A percentile compares a stretch with the other conserved stretches of the same genome.
phyloP scores from a whole-genome alignment of 2,329 filamentous ascomycete species.

The Pyrenochaeta sp. region DNA sequence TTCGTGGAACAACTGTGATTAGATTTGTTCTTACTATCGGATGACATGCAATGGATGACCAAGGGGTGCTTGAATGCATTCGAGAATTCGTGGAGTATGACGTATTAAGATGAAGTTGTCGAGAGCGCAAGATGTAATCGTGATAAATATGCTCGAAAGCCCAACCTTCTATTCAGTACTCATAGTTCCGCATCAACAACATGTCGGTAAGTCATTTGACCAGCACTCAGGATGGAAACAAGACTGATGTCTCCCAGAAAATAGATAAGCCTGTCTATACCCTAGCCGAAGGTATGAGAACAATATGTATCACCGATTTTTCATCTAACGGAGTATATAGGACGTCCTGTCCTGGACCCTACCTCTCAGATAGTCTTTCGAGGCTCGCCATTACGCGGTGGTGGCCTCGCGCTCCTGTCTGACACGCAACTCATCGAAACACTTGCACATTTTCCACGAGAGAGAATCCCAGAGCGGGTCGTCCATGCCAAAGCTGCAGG shows the following conservation, averaged over 20 bases:
- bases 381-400: constrained; percentile 21
- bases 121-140: no score
- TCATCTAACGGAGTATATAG: background rate
- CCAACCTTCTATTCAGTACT: no score
- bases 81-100: no score
- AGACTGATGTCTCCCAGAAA: background rate
- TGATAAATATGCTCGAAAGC: no score
- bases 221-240: background rate
- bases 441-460: constrained; percentile 67
- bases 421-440: constrained; percentile 69
- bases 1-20: no score
- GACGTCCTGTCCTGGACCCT: constrained; percentile 3
- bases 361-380: constrained; percentile 2
- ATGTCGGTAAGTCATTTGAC: background rate
- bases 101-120: no score
- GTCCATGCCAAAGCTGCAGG: constrained; percentile 68
- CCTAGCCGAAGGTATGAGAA: constrained; percentile 5
- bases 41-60: no score
- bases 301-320: background rate
- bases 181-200: no score
- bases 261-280: constrained; percentile 4
- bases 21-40: no score
- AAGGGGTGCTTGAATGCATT: no score
- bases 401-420: constrained; percentile 58
- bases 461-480: constrained; percentile 66